Evolutionary conservation across 2,329 filamentous ascomycete genomes (phyloP).

Genomic region (Didymella sp.): DNA sequence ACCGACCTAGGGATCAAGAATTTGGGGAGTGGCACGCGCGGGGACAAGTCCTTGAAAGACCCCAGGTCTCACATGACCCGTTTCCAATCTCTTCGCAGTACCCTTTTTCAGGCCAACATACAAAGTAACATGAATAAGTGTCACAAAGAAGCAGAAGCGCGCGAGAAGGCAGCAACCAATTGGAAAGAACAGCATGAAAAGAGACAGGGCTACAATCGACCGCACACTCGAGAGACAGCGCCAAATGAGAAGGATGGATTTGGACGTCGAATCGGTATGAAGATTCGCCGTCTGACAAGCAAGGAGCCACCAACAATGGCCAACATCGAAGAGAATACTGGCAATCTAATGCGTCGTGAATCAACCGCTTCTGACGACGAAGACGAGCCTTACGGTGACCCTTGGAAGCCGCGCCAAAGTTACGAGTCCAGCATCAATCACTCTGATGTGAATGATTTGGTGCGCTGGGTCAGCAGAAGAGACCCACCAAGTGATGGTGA

Average conservation of each 20-base stretch:
- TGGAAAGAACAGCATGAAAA: slow-evolving; percentile 42
- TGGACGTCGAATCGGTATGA: slow-evolving; percentile 34
- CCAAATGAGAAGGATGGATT: slow-evolving; percentile 27
- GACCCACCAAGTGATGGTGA: slow-evolving; percentile 43
- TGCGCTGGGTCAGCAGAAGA: slow-evolving; percentile 44
- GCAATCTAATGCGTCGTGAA: slow-evolving; percentile 28
- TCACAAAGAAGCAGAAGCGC: slow-evolving; percentile 27
- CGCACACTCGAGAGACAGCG: slow-evolving; percentile 35
- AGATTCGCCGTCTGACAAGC: slow-evolving; percentile 38
- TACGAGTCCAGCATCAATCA: slow-evolving; percentile 40
- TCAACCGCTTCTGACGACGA: slow-evolving; percentile 36
- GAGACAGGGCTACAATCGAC: slow-evolving; percentile 34
- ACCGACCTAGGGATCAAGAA: slow-evolving; percentile 16
- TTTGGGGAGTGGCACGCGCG: slow-evolving; percentile 8
- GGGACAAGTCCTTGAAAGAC: slow-evolving; percentile 19
- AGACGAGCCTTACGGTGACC: slow-evolving; percentile 11
- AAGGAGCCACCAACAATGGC: slow-evolving; percentile 37
- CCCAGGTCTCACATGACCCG: slow-evolving; percentile 39
- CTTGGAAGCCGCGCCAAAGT: slow-evolving; percentile 18
- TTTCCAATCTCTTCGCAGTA: slow-evolving; percentile 46
- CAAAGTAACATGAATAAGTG: slow-evolving; percentile 36
- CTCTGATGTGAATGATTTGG: slow-evolving; percentile 40
- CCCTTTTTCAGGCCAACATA: slow-evolving; percentile 43
- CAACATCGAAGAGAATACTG: slow-evolving; percentile 31
- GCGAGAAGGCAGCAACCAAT: slow-evolving; percentile 27